Base-by-base conservation (phyloP, 1,139 yeast species). In the Candida neerlandica region DNA sequence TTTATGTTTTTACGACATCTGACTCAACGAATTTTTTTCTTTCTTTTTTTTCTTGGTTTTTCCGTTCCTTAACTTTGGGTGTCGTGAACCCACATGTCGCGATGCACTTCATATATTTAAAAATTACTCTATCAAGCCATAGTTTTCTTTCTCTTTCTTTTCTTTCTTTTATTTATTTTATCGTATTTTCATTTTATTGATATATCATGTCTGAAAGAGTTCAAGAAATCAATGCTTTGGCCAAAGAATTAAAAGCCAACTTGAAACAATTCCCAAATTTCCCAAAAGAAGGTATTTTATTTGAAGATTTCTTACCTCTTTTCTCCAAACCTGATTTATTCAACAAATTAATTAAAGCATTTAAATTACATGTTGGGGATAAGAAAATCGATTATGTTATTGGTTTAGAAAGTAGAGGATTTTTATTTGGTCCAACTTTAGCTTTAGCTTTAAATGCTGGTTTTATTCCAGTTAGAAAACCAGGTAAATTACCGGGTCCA, bases 321-420 rank as follows among this genome's bases (percentile, higher is more conserved):
- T 94, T 94, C 78, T 81, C 89, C 66, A 77, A 82, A 58, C 97
- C 98, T 47, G 77, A 73, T 46, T 74, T 89, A 50, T 94, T 94
- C 79, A 85, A 86, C 63, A 86, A 87, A 62, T 78, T 94, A 57
- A 75, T 94, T 43, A 83, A 82, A 58, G 96, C 96, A 16, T 88
- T 92, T 74, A 84, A 86, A 70, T 67, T 83, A 54, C 96, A 89
- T 63, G 66, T 94, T 55, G 84, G 83, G 50, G 80, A 79, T 56
- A 70, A 73, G 51, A 85, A 89, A 61, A 82, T 92, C 52, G 98
- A 94, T 64, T 94, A 87, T 64, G 80, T 94, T 56, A 91, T 94
- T 48, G 99, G 98, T 40, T 80, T 95, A 58, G 99, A 94, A 70
- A 89, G 97, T 49, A 86, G 99, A 70, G 99, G 99, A 1, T 94